phyloP scores from a whole-genome alignment of 2,329 filamentous ascomycete species.

The Xylariaceae sp. region DNA sequence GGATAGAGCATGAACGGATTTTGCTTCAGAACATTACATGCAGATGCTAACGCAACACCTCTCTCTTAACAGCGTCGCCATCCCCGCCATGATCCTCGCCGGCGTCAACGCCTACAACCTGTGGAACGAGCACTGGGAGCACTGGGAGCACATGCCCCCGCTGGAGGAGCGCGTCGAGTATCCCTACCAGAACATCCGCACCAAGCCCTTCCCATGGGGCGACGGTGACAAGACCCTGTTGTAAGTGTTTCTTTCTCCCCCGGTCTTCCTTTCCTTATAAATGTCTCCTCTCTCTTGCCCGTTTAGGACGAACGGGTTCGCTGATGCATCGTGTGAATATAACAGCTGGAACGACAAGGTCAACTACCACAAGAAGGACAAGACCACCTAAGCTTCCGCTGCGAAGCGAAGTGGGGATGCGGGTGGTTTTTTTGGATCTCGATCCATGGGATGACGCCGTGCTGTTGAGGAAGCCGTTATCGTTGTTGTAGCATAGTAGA shows the following conservation, averaged over 20 bases:
- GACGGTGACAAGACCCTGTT: conserved; percentile 88
- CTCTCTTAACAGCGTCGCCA: conserved; percentile 62
- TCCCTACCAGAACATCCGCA: conserved; percentile 95
- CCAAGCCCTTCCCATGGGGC: conserved; percentile 94
- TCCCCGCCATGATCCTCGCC: conserved; percentile 73
- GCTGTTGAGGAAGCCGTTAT: neutral
- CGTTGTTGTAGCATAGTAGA: neutral
- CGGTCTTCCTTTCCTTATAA: neutral
- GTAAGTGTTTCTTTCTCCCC: conserved; percentile 49
- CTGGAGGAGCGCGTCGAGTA: conserved; percentile 92
- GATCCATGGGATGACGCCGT: neutral
- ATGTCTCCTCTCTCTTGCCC: neutral
- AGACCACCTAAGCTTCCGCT: conserved; percentile 50
- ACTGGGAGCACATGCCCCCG: conserved; percentile 83
- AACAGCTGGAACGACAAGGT: conserved; percentile 88
- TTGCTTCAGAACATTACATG: too few species aligned
- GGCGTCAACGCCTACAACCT: conserved; percentile 84
- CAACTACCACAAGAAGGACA: conserved; percentile 97
- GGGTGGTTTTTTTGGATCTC: neutral
- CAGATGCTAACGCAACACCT: conserved; percentile 19
- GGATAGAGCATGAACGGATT: too few species aligned
- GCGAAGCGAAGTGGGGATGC: neutral
- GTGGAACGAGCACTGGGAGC: conserved; percentile 97
- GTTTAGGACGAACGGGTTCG: neutral
- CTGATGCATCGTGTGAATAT: conserved; percentile 22